Base-by-base conservation (phyloP, 2,329 filamentous ascomycete genomes). In the Aureobasidium sp. region DNA sequence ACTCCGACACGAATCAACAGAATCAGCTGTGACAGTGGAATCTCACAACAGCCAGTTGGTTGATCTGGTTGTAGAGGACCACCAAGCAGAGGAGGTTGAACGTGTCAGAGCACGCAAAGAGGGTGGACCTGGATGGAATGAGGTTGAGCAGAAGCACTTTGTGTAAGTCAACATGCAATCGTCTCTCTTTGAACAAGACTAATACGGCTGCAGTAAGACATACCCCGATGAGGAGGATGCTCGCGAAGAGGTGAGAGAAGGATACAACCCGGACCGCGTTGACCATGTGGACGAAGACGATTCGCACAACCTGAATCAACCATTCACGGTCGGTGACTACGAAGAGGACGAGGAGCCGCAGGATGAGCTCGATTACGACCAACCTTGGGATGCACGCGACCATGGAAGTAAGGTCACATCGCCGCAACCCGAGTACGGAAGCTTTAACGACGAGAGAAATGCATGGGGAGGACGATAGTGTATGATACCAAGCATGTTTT, bases 21-120 rank as follows among this genome's bases (percentile, higher is more conserved):
- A 74, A 7, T 73, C 70, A 3, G 44, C 56, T 10, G 46, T 52
- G 5, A 64, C 65, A 13, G 64, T 63, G 6, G 80, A 81, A 63
- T 86, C 84, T 0, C 80, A 82, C 66, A 78, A 77, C 64, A 85
- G 83, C 66, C 86, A 88, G 67, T 75, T 88, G 5, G 85, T 88
- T 12, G 86, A 89, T 70, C 74, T 89, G 4, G 81, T 88, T 0
- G 83, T 89, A 9, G 85, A 88, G 74, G 84, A 88, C 69, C 79
- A 74, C 48, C 73, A 84, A 51, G 85, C 84, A 6, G 85, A 87
- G 69, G 80, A 84, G 61, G 76, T 82, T 51, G 84, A 87, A 64
- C 80, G 83, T 52, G 81, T 83, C n/a, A 79, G 84, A 57, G 81
- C 82, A 13, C 78, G 84, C 59, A 85, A 85, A 69, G 84, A 87